Evolutionary conservation across 1,139 yeast genomes (phyloP), one percentile per base, ranked within the genome.

Genomic region (Suhomyces bribrorum): DNA sequence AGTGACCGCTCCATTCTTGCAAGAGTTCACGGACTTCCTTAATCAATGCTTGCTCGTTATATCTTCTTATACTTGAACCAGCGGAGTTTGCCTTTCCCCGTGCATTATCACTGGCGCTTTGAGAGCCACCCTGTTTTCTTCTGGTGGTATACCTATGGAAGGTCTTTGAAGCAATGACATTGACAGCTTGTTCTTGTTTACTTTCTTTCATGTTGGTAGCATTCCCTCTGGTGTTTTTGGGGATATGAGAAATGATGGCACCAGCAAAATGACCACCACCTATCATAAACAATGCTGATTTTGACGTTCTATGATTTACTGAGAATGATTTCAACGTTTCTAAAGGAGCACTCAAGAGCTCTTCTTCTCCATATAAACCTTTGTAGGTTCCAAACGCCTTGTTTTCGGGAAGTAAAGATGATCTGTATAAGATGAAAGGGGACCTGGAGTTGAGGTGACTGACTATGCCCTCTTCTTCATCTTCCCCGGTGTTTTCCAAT

Each of bases 231-330:
- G 77, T 72, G 28, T 69, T 68, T 46, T 68, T 72, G 15, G 81
- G 81, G 31, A 69, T 69, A 55, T 90, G 97, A 2, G 89, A 81
- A 9, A 94, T 73, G 30, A 92, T 84, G 0, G 96, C 97, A 9
- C 95, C 98, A 0, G 97, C 96, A 68, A 92, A 94, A 64, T 94
- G 97, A 29, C 98, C 99, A 33, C 98, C 97, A 8, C 97, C 97
- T 41, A 92, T 78, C 96, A 94, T 88, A 48, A 92, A 77, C 11
- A 92, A 64, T 1, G 95, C 96, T 3, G 87, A 87, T 44, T 73
- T 69, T 3, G 65, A 49, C 6, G 45, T 46, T 4, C 55, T 49
- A 9, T 50, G 48, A 14, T 45, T 37, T 7, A 46, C 28, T 22
- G 69, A 62, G 56, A 67, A 57, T 8, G 39, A 50, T 38, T 54